Evolutionary conservation across 768 basidiomycete species (phyloP), one percentile per base, ranked within the genome.

Genomic region (Leccinum rimulosum): DNA sequence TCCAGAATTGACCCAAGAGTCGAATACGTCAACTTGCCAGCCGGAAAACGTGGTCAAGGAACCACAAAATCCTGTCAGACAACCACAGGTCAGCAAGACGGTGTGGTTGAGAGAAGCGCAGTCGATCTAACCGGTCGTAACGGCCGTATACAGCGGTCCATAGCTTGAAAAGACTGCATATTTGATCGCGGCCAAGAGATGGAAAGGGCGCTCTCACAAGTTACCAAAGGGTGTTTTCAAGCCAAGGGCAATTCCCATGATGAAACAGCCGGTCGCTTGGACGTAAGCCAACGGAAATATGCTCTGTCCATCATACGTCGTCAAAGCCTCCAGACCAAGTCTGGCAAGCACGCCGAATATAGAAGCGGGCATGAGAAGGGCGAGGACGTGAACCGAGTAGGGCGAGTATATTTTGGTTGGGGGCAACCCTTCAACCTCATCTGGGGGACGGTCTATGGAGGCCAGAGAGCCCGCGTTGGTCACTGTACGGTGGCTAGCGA

Each of bases 21-120:
- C 73, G 68, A 96, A 98, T 0, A 93, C 74, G 61, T 95, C 92
- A 10, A 91, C 70, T 73, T 98, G 93, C 97, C 97, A 98, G 38
- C 87, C 84, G 15, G 95, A 97, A 77, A 98, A 98, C 2, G 95
- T 98, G 10, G 97, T 99, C 65, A 98, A 74, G 2, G 93, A 96
- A 3, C 96, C 97, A 69, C 97, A 98, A 73, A 98, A 93, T 14
- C 93, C 95, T 88, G 59, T 52, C 28, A 49, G 15, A 50, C 38
- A 27, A 38, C 33, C 14, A 33, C 31, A 48, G 38, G 54, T 61
- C 31, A 49, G 36, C 54, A 30, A 52, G 27, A 57, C 17, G 22
- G 47, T 52, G 45, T 31, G 33, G 43, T 40, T 11, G 35, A 50
- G 30, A 33, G 48, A 10, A 50, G 12, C 12, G 30, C n/a, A 31